phyloP scores from a whole-genome alignment of 768 basidiomycete species.

The Lactarius quietus region DNA sequence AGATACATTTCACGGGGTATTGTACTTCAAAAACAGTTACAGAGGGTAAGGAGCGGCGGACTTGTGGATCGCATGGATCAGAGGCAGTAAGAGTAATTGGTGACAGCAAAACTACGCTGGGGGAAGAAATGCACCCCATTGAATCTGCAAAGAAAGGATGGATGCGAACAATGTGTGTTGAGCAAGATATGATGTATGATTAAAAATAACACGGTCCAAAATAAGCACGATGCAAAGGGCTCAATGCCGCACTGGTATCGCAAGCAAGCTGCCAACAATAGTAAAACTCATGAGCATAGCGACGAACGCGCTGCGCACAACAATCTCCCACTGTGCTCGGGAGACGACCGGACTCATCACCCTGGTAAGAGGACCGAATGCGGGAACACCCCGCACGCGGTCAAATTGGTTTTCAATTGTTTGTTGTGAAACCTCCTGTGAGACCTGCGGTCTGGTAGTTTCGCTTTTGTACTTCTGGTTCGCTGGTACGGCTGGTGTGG shows the following conservation, averaged over 20 bases:
- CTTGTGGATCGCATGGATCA: slow-evolving; percentile 4
- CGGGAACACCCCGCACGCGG: slow-evolving; percentile 55
- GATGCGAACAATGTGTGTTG: neutral
- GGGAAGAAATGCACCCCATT: neutral
- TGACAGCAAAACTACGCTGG: slow-evolving; percentile 7
- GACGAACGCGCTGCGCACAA: slow-evolving; percentile 53
- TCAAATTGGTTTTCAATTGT: slow-evolving; percentile 38
- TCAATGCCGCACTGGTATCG: slow-evolving; percentile 35
- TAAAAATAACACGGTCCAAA: neutral
- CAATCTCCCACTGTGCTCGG: slow-evolving; percentile 85
- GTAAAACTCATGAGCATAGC: slow-evolving; percentile 40
- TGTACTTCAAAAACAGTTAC: slow-evolving; percentile 11
- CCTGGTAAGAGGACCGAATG: slow-evolving; percentile 69
- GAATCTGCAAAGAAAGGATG: neutral
- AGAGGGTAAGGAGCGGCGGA: slow-evolving; percentile 16
- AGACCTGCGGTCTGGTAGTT: neutral
- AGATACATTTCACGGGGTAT: slow-evolving; percentile 13
- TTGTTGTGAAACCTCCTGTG: neutral
- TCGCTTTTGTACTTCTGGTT: slow-evolving; percentile 19
- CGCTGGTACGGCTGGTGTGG: slow-evolving; percentile 8
- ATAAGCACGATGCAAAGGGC: slow-evolving; percentile 6
- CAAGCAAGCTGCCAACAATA: slow-evolving; percentile 35
- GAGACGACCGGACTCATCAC: slow-evolving; percentile 66
- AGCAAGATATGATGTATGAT: slow-evolving; percentile 7
- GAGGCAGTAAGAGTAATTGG: neutral